Conservation (phyloP, 2,329 filamentous ascomycete genomes). For the Microdochium trichocladiopsis region DNA sequence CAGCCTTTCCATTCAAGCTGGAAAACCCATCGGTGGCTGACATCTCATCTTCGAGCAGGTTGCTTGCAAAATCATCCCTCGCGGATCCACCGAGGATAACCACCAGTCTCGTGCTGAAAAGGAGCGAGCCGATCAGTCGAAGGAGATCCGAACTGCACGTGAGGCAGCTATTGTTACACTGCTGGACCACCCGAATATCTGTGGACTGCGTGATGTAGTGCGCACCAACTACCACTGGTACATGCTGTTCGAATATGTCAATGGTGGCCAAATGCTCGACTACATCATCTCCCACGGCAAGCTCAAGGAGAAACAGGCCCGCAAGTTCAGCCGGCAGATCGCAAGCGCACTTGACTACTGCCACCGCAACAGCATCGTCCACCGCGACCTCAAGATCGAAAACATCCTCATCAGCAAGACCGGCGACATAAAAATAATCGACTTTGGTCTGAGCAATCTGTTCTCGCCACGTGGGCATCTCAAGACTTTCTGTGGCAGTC, state of each 20-base stretch:
- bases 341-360: constrained; percentile 95
- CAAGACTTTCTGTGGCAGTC: constrained; percentile 94
- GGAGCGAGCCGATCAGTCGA: constrained; percentile 89
- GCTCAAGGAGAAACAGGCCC: constrained; percentile 94
- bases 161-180: constrained; percentile 96
- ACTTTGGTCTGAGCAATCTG: constrained; percentile 94
- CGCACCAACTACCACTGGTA: constrained; percentile 99
- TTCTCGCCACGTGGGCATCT: constrained; percentile 80
- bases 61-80: constrained; percentile 93
- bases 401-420: constrained; percentile 99
- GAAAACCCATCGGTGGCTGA: no score
- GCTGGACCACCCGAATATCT: constrained; percentile 91
- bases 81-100: constrained; percentile 82
- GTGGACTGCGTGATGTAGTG: constrained; percentile 89
- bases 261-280: constrained; percentile 98
- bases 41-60: constrained; percentile 47
- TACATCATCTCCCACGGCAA: constrained; percentile 99
- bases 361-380: constrained; percentile 96
- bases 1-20: no score
- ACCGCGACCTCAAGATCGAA: constrained; percentile 96
- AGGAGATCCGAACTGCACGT: constrained; percentile 89
- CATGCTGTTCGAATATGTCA: constrained; percentile 99
- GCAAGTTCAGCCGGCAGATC: constrained; percentile 96
- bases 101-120: constrained; percentile 64
- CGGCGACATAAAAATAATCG: constrained; percentile 98